Evolutionary conservation across 1,139 yeast species (phyloP).

Genomic region (Pichia sp.): DNA sequence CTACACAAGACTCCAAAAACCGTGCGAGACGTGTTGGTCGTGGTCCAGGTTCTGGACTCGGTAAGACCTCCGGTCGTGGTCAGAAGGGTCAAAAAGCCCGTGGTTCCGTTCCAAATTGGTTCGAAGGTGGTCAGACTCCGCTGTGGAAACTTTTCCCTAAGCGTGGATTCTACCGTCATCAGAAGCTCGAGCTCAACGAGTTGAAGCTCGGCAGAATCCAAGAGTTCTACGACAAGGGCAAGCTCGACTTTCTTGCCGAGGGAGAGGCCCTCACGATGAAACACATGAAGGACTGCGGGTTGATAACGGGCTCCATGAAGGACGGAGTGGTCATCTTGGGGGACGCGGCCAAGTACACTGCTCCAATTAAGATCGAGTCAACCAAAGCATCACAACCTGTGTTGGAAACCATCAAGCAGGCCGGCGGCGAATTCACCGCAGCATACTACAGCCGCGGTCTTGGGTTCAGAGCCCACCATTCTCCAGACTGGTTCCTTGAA

Average conservation of each 20-base stretch:
- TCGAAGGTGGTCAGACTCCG: conserved; percentile 99
- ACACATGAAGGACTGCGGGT: conserved; percentile 62
- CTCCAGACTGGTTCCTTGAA: conserved; percentile 65
- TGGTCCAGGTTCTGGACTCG: conserved; percentile 91
- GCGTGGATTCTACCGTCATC: conserved; percentile 58
- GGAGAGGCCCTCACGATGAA: conserved; percentile 74
- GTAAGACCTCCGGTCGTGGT: conserved; percentile 97
- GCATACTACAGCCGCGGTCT: conserved; percentile 59
- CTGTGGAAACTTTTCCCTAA: conserved; percentile 85
- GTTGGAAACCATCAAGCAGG: conserved; percentile 62
- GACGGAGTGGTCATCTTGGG: conserved; percentile 85
- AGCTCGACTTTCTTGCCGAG: conserved; percentile 52
- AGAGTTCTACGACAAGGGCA: conserved; percentile 60
- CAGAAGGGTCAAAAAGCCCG: conserved; percentile 98
- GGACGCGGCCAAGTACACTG: conserved; percentile 43
- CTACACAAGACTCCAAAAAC: conserved; percentile 34
- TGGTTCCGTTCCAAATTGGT: conserved; percentile 85
- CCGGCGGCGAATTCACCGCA: conserved; percentile 72
- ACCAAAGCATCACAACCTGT: conserved; percentile 75
- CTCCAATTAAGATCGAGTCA: conserved; percentile 73
- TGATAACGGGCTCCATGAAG: conserved; percentile 63
- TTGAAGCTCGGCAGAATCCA: conserved; percentile 57
- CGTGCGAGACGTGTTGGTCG: conserved; percentile 79
- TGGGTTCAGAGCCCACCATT: conserved; percentile 68
- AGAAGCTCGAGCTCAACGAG: conserved; percentile 47